Percentiles rank a stretch among this genome's conserved stretches.
Conservation (phyloP, 2,329 filamentous ascomycete species). For the Nothophoma quercina region DNA sequence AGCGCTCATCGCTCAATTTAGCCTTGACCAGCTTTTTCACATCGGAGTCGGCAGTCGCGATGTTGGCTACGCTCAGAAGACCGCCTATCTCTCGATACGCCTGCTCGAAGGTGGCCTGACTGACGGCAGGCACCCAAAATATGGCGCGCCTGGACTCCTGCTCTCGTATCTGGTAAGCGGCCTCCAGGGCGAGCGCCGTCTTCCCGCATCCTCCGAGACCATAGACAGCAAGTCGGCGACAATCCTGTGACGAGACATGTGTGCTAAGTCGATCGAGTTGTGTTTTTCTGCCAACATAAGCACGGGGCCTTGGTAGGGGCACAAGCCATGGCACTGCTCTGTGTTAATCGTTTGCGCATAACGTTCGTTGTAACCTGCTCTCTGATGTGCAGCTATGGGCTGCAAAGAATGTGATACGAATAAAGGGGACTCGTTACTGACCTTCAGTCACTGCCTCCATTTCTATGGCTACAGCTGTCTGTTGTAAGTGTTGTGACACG, state of each 20-base stretch:
- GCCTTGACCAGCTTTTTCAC: conserved; percentile 17
- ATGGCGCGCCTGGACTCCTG: not conserved
- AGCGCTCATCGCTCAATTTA: not conserved
- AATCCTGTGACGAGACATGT: not conserved
- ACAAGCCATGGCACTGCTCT: not conserved
- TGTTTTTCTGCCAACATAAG: not conserved
- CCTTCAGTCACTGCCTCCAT: not conserved
- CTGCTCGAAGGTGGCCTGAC: conserved; percentile 1
- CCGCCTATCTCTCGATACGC: not conserved
- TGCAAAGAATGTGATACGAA: not conserved
- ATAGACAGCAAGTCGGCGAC: not conserved
- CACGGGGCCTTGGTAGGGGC: not conserved
- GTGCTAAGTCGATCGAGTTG: not conserved
- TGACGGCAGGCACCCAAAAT: not conserved
- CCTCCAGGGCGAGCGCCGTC: conserved; percentile 1
- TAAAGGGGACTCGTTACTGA: not conserved
- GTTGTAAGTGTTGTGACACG: too few relatives aligned
- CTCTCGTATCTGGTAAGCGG: not conserved
- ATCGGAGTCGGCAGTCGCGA: conserved; percentile 33
- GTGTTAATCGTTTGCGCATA: not conserved
- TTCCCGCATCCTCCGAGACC: conserved; percentile 7
- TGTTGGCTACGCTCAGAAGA: not conserved
- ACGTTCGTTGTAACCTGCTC: not conserved
- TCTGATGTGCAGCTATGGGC: not conserved
- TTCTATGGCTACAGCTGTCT: too few relatives aligned